Evolutionary conservation across 805 yeast species (phyloP).

Genomic region (Wickerhamiella kurtzmanii): DNA sequence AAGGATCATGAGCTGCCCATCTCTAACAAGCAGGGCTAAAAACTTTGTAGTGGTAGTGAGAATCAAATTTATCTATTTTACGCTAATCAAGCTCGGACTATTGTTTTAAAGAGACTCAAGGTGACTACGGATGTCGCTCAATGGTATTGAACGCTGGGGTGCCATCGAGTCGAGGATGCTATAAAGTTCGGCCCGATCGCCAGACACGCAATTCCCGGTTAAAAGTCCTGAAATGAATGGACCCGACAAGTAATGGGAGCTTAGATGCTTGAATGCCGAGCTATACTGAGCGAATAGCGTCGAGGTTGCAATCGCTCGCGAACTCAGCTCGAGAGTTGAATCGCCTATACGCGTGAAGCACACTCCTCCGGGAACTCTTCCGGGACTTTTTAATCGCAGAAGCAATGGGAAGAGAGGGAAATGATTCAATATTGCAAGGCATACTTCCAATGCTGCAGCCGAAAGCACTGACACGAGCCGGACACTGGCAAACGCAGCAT

Average conservation of each 20-base stretch:
- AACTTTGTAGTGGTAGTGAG: neutral
- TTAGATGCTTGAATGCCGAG: slow-evolving; percentile 30
- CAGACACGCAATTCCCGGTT: slow-evolving; percentile 34
- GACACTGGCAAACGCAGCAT: slow-evolving; percentile 52
- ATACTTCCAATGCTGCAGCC: slow-evolving; percentile 42
- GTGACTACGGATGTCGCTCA: neutral
- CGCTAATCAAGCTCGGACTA: neutral
- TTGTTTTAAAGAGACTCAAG: neutral
- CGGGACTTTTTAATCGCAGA: slow-evolving; percentile 66
- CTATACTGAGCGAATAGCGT: slow-evolving; percentile 39
- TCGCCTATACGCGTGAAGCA: slow-evolving; percentile 16
- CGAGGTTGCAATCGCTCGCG: slow-evolving; percentile 33
- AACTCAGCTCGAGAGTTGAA: slow-evolving; percentile 21
- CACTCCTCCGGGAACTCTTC: slow-evolving; percentile 52
- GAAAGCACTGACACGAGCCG: slow-evolving; percentile 38
- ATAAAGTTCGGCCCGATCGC: slow-evolving; percentile 39
- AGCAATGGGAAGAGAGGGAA: slow-evolving; percentile 76
- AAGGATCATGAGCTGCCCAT: slow-evolving; percentile 19
- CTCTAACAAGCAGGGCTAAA: slow-evolving; percentile 3
- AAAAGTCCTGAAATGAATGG: slow-evolving; percentile 30
- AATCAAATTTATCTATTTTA: neutral
- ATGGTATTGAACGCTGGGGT: slow-evolving; percentile 29
- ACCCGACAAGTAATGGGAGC: slow-evolving; percentile 32
- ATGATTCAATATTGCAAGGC: slow-evolving; percentile 58
- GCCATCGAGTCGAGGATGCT: slow-evolving; percentile 39